Base-by-base conservation (phyloP, 345 rosid genomes). In the Leavenworthia alabamica region DNA sequence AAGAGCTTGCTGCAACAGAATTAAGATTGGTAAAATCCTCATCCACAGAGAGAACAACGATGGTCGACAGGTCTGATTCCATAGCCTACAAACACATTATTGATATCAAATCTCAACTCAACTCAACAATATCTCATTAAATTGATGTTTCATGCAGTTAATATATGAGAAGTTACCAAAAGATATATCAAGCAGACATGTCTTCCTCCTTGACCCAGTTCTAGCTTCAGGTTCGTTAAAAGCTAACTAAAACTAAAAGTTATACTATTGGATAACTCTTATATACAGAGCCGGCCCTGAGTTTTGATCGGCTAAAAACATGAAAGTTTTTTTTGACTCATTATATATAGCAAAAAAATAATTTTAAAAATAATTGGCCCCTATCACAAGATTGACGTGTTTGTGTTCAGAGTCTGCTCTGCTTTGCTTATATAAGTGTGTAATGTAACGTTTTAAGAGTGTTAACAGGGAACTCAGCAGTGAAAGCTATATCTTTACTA, bases 1-100 rank as follows among this genome's bases (percentile, higher is more conserved):
- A 51, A 78, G 96, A 71, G 98, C 96, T 14, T 92, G 98, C 61
- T 89, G 98, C 73, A 89, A 92, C 52, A 86, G 96, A 57, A 86
- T 86, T 55, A 92, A 86, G 75, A 83, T 92, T 15, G 96, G 98
- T 27, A 92, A 89, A 80, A 82, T 92, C 36, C 88, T 88, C 26
- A 88, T 88, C 52, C 95, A 83, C 52, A 80, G 89, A 74, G 90
- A 79, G 73, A 85, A 85, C 27, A 76, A 67, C 52, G 77, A 75
- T 58, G 95, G 96, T 62, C 75, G 89, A 28, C 90, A 88, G 92
- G 96, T 90, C 40, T 1, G 78, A 22, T 22, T 41, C 10, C 4
- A 0, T 29, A 16, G 5, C 41, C 37, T 15, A 1, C 11, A 16
- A 16, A 31, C 6, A 40, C 8, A 0, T 20, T 56, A 53, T 53